Base-by-base conservation (phyloP, 768 basidiomycete genomes). In the Pisolithus orientalis region DNA sequence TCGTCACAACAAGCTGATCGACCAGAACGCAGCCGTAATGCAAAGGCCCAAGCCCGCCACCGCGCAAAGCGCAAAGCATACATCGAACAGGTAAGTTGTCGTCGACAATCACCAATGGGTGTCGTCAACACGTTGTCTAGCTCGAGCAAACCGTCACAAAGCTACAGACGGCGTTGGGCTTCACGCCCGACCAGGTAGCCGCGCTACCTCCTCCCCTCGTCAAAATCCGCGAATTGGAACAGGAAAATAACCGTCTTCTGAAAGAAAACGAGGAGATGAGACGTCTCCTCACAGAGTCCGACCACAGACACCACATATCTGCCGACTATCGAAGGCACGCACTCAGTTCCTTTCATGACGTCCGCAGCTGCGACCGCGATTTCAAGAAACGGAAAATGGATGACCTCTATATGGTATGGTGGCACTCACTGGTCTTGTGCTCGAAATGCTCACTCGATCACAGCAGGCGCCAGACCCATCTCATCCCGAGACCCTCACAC, bases 11-110 rank as follows among this genome's bases (percentile, higher is more conserved):
- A 67, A 49, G 49, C 75, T 62, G 83, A 86, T 70, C 80, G 80
- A 66, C 86, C 86, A 75, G 86, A 87, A 71, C 83, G 86, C 60
- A 87, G 85, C 78, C 85, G 87, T 75, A 90, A 90, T 73, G 87
- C 86, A 50, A 85, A 84, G 70, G 90, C 90, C 9, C 90, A 93
- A 73, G 90, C 90, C 34, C 76, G 90, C 61, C 90, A 93, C 75
- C 83, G 90, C 55, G 90, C 90, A 66, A 93, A 93, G 70, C 80
- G 90, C 71, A 93, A 93, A 74, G 90, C 90, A 10, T 93, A 93
- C 75, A 91, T 93, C 64, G 89, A 92, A 59, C 87, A 90, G 79
- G 90, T 89, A 49, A 24, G 73, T 44, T 42, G 45, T 48, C 45
- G 16, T 14, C 39, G 39, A 13, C 50, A 21, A 7, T 28, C 38